These are phyloP conservation scores for Fusarium chaquense DNA, from an alignment of 2,329 filamentous ascomycete species.

Conservation along the genomic window DNA sequence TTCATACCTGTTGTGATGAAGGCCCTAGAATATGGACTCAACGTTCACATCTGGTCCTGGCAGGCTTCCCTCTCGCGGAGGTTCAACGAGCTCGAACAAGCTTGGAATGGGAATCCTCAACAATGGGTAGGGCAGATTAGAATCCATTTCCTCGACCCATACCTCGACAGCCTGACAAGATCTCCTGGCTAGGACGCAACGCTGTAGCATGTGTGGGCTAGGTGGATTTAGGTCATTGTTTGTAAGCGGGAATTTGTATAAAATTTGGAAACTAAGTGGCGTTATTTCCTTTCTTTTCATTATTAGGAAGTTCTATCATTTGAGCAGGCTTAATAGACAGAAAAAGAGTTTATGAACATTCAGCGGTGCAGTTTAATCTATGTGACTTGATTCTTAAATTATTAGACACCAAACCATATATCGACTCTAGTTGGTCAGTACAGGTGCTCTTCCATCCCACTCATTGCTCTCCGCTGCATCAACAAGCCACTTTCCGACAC, in stretches of 20 bases:
- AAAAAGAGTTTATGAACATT: not conserved
- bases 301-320: not conserved
- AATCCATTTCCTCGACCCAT: not conserved
- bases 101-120: too few relatives aligned
- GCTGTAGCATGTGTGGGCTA: too few relatives aligned
- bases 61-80: not conserved
- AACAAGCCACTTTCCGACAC: constrained; percentile 28
- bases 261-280: rapidly evolving
- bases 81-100: too few relatives aligned
- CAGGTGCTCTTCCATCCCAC: constrained; percentile 24
- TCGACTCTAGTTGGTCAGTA: constrained; percentile 18
- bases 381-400: rapidly evolving
- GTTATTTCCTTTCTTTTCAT: not conserved
- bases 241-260: too few relatives aligned
- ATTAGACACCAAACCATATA: rapidly evolving
- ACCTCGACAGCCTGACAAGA: not conserved
- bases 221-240: too few relatives aligned
- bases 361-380: not conserved
- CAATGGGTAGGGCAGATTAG: too few relatives aligned
- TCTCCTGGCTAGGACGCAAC: too few relatives aligned
- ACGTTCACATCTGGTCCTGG: not conserved
- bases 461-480: constrained; percentile 17
- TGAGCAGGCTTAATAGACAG: not conserved
- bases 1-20: not conserved
- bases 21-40: too few relatives aligned